These are phyloP conservation scores for Dactylis glomerata DNA, from an alignment of 176 grass and related monocot species.

Conservation along the genomic window DNA sequence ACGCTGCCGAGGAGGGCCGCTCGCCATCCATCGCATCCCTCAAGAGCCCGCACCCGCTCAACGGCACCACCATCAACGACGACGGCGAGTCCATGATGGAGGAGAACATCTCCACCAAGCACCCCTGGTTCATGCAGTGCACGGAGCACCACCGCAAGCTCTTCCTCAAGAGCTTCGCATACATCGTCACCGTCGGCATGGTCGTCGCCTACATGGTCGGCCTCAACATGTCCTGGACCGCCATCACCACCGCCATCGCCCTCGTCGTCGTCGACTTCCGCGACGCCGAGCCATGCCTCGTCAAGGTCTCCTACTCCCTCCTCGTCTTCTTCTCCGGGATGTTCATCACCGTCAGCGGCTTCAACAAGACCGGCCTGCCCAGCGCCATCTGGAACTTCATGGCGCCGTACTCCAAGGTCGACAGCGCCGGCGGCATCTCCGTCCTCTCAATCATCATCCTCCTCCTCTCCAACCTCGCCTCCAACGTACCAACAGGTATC, in stretches of 20 bases:
- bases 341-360: conserved; percentile 75
- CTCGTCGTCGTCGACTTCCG: conserved; percentile 68
- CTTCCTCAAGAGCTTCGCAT: conserved; percentile 66
- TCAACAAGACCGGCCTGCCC: conserved; percentile 67
- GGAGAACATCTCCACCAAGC: conserved; percentile 46
- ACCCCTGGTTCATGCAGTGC: conserved; percentile 57
- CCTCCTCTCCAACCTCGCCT: conserved; percentile 70
- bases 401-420: conserved; percentile 65
- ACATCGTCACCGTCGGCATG: conserved; percentile 66
- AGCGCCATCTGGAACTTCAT: conserved; percentile 65
- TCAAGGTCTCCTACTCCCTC: conserved; percentile 70
- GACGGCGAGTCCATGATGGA: conserved; percentile 28
- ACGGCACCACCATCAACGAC: not conserved
- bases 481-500: conserved; percentile 63
- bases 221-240: conserved; percentile 78
- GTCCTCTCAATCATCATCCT: conserved; percentile 64
- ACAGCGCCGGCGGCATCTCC: conserved; percentile 52
- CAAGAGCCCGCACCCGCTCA: conserved; percentile 5
- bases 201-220: conserved; percentile 54
- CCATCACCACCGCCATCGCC: conserved; percentile 60
- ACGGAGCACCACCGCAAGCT: conserved; percentile 37
- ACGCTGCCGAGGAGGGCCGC: conserved; percentile 31
- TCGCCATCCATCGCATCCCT: conserved; percentile 26
- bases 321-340: conserved; percentile 79
- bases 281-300: conserved; percentile 59